A percentile compares a stretch with the other conserved stretches of the same genome.
Evolutionary conservation across 192 early-diverging fungal genomes (phyloP).

Genomic region (Podila verticillata): DNA sequence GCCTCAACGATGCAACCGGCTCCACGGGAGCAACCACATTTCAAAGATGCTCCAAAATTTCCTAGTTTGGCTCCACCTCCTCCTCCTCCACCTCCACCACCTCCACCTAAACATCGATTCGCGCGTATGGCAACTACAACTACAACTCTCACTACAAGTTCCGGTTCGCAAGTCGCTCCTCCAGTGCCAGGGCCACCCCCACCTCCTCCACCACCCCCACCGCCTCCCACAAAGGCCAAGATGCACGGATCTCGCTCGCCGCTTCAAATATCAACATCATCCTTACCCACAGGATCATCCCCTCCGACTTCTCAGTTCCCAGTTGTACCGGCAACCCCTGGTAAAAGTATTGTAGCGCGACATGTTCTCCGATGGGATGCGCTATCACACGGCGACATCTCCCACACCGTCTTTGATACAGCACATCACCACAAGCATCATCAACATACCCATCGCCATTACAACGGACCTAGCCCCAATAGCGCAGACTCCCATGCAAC

Average conservation of each 20-base stretch:
- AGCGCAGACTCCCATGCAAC: neutral
- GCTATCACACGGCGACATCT: conserved; percentile 33
- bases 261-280: neutral
- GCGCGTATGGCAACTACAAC: too few relatives aligned
- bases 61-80: neutral
- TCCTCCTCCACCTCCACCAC: neutral
- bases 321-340: neutral
- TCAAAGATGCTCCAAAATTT: neutral
- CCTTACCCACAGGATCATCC: too few relatives aligned
- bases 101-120: neutral
- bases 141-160: too few relatives aligned
- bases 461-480: neutral
- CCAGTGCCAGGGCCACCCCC: neutral
- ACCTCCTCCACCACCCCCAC: neutral
- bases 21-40: too few relatives aligned
- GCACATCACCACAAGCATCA: conserved; percentile 10
- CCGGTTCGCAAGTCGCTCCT: neutral
- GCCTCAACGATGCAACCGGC: too few relatives aligned
- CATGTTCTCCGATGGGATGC: conserved; percentile 46
- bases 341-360: conserved; percentile 25
- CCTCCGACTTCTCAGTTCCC: neutral
- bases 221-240: neutral
- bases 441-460: neutral
- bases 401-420: conserved; percentile 44
- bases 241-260: neutral